Percentiles rank a stretch among this genome's conserved stretches.
phyloP scores from a whole-genome alignment of 495 filamentous ascomycete genomes.

The Achaetomiella virescens region DNA sequence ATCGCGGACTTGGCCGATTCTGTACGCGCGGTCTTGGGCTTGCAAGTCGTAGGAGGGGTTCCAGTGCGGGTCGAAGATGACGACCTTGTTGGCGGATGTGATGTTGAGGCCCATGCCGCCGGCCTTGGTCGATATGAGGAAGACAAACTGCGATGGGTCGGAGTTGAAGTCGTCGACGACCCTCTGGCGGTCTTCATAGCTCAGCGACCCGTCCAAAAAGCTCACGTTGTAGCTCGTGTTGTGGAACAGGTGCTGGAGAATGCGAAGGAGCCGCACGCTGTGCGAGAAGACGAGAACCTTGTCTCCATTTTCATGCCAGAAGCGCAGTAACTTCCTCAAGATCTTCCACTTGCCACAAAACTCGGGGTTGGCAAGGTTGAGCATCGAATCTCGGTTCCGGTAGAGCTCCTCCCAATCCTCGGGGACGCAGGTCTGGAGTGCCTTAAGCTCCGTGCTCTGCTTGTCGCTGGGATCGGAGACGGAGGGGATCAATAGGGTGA shows the following conservation, averaged over 20 bases:
- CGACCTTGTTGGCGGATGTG: slow-evolving; percentile 95
- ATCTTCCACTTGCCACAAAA: slow-evolving; percentile 98
- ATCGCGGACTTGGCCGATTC: slow-evolving; percentile 87
- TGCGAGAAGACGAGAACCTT: slow-evolving; percentile 94
- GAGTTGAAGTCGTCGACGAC: slow-evolving; percentile 89
- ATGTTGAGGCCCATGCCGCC: slow-evolving; percentile 89
- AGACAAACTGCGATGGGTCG: slow-evolving; percentile 84
- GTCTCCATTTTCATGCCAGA: slow-evolving; percentile 85
- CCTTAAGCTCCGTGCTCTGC: slow-evolving; percentile 70
- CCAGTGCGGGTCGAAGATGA: slow-evolving; percentile 97
- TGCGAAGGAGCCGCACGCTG: slow-evolving; percentile 75
- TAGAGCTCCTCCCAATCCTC: slow-evolving; percentile 73
- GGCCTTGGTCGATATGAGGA: slow-evolving; percentile 89
- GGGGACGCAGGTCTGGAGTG: slow-evolving; percentile 69
- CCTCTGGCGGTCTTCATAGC: slow-evolving; percentile 75
- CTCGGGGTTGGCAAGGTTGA: slow-evolving; percentile 79
- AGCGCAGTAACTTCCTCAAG: slow-evolving; percentile 74
- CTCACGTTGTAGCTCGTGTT: slow-evolving; percentile 87
- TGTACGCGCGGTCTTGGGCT: slow-evolving; percentile 93
- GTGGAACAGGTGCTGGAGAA: slow-evolving; percentile 79
- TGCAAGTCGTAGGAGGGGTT: slow-evolving; percentile 92
- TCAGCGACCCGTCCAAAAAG: slow-evolving; percentile 83
- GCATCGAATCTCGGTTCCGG: slow-evolving; percentile 65
- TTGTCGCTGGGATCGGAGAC: slow-evolving; percentile 64
- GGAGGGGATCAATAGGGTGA: slow-evolving; percentile 80